A percentile compares a stretch with the other conserved stretches of the same genome.
Evolutionary conservation across 495 filamentous ascomycete genomes (phyloP).

Genomic region (Entonaema liquescens): DNA sequence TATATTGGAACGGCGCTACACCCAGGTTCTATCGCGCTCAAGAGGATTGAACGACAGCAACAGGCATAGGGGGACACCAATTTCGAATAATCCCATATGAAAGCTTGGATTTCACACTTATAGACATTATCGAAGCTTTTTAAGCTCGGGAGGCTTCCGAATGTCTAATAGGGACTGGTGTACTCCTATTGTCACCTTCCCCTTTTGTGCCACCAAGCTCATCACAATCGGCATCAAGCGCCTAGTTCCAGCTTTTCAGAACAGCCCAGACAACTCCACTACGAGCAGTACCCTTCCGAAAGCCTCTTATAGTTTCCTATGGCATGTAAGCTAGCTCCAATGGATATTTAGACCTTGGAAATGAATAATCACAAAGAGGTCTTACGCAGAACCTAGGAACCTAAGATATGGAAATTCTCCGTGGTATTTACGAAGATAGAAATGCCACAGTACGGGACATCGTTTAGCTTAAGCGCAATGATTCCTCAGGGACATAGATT

Average conservation of each 20-base stretch:
- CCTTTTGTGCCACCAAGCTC: slow-evolving; percentile 15
- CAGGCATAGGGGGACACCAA: not conserved
- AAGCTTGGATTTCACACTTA: not conserved
- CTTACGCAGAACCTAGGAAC: not conserved
- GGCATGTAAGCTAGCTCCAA: not conserved
- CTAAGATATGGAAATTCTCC: too few relatives aligned
- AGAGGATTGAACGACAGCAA: not conserved
- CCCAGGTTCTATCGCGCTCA: not conserved
- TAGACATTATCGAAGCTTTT: not conserved
- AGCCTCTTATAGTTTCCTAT: too few relatives aligned
- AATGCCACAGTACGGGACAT: not conserved
- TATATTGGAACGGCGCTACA: not conserved
- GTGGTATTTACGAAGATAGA: not conserved
- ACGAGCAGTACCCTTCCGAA: too few relatives aligned
- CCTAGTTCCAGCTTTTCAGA: not conserved
- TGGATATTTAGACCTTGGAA: too few relatives aligned
- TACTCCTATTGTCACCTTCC: not conserved
- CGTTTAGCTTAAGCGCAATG: slow-evolving; percentile 1
- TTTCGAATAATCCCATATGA: not conserved
- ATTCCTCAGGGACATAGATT: not conserved
- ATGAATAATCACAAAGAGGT: too few relatives aligned
- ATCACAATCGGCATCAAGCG: not conserved
- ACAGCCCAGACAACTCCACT: too few relatives aligned
- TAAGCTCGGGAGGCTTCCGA: not conserved
- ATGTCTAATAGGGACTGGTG: not conserved